Base-by-base conservation (phyloP, 2,329 filamentous ascomycete genomes). In the Lachnum nothofagi region DNA sequence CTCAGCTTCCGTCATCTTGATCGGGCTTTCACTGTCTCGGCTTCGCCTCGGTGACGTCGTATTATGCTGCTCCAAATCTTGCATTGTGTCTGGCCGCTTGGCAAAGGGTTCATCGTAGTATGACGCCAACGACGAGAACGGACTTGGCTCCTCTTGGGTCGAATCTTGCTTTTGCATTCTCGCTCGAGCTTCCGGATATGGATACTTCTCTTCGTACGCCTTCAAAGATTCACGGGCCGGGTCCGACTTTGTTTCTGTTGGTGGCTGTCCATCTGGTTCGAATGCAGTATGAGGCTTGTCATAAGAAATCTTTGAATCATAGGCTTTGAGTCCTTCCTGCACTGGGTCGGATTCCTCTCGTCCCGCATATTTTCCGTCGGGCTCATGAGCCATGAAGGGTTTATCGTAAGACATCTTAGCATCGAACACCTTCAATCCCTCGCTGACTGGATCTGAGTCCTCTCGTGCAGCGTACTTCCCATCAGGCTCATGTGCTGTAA, bases 201-300 rank as follows among this genome's bases (percentile, higher is more conserved):
- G 34, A 9, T 17, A 19, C 17, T 48, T 53, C 12, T 27, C 68
- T 1, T 71, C 64, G 44, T 74, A 74, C 2, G 68, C 55, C 47
- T 67, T 66, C 3, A 69, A 64, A 14, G 63, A 53, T 25, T 69
- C 67, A 46, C 67, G 67, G 17, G 17, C 17, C 19, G 34, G 9
- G 10, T 60, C 23, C 4, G 37, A 27, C 57, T 2, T 14, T 17
- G 17, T 6, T 34, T 33, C 2, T 25, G 68, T 65, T 24, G 70
- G 71, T 53, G 73, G 62, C 1, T 63, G 63, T 49, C 69, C 66
- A 10, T 67, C 38, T 35, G 45, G 39, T 4, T 24, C 48, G 16
- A 49, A 34, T 33, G 25, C 25, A 6, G 35, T 20, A 16, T 29
- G 19, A n/a, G 19, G 19, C 5, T 23, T 38, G n/a, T 49, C 33